Evolutionary conservation across 2,329 filamentous ascomycete genomes (phyloP).

Genomic region (Alternaria solani): DNA sequence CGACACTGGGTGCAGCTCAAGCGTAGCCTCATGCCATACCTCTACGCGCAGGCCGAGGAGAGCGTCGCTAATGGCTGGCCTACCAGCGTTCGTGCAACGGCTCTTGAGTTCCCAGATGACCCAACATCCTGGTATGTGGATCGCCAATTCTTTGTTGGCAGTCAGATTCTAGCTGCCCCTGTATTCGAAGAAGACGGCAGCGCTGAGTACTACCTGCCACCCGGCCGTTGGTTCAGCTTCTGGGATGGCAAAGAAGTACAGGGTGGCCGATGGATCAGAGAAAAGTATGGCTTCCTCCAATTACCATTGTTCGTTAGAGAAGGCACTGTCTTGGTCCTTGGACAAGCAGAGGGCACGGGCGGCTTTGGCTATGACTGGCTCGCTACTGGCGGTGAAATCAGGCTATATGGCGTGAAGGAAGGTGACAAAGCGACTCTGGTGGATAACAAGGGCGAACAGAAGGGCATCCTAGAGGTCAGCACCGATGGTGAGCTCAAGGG

Average conservation of each 20-base stretch:
- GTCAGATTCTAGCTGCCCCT: constrained; percentile 68
- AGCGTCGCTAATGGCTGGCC: constrained; percentile 65
- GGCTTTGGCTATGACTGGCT: constrained; percentile 55
- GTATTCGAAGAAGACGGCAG: constrained; percentile 69
- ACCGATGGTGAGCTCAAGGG: constrained; percentile 42
- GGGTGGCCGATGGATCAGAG: constrained; percentile 56
- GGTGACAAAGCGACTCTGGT: constrained; percentile 48
- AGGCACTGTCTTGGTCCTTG: constrained; percentile 52
- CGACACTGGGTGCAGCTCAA: constrained; percentile 63
- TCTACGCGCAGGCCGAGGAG: constrained; percentile 62
- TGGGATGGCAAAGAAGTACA: constrained; percentile 54
- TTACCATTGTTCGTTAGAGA: constrained; percentile 54
- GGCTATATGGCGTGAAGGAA: constrained; percentile 48
- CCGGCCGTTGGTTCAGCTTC: constrained; percentile 61
- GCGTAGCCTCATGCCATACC: constrained; percentile 65
- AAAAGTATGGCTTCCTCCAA: constrained; percentile 52
- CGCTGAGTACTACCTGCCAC: constrained; percentile 71
- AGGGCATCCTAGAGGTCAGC: constrained; percentile 41
- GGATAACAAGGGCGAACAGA: constrained; percentile 41
- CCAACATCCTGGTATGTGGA: constrained; percentile 73
- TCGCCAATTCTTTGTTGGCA: constrained; percentile 77
- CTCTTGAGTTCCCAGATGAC: constrained; percentile 75
- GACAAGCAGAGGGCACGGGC: constrained; percentile 48
- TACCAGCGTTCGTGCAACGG: constrained; percentile 68
- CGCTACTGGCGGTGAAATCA: constrained; percentile 48